phyloP scores from a whole-genome alignment of 306 rosid species.

The Vigna radiata region DNA sequence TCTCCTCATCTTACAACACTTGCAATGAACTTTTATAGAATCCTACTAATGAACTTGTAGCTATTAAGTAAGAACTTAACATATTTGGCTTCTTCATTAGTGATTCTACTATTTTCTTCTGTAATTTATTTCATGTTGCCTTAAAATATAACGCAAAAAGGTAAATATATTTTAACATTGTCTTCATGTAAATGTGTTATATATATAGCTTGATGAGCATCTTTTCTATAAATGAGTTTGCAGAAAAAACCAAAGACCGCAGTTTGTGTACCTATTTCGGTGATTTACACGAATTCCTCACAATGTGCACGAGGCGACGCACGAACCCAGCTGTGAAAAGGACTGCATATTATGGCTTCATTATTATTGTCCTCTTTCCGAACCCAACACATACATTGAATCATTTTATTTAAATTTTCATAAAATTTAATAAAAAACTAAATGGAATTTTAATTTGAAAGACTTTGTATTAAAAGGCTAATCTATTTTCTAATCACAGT shows the following conservation, averaged over 20 bases:
- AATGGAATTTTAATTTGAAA: not conserved
- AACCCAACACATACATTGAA: conserved; percentile 3
- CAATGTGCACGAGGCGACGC: conserved; percentile 48
- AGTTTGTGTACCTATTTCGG: conserved; percentile 29
- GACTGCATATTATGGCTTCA: conserved; percentile 38
- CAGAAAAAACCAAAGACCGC: conserved; percentile 31
- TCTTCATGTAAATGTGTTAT: not conserved
- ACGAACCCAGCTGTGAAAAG: conserved; percentile 54
- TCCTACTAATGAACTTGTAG: not conserved
- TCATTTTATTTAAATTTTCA: not conserved
- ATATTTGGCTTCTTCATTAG: not conserved
- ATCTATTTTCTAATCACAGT: not conserved
- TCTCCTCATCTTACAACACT: not conserved
- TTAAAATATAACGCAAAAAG: not conserved
- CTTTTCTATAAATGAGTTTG: not conserved
- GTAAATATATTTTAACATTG: not conserved
- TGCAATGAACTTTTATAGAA: not conserved
- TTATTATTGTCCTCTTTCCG: conserved; percentile 40
- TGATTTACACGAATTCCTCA: conserved; percentile 38
- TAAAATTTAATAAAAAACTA: not conserved
- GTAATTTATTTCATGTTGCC: too few species aligned
- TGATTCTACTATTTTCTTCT: too few species aligned
- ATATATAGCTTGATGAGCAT: conserved; percentile 7
- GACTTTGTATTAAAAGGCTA: not conserved
- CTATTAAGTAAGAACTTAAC: too few species aligned